Evolutionary conservation across 2,329 filamentous ascomycete genomes (phyloP), one percentile per base, ranked within the genome.

Genomic region (Fusarium phyllophilum): DNA sequence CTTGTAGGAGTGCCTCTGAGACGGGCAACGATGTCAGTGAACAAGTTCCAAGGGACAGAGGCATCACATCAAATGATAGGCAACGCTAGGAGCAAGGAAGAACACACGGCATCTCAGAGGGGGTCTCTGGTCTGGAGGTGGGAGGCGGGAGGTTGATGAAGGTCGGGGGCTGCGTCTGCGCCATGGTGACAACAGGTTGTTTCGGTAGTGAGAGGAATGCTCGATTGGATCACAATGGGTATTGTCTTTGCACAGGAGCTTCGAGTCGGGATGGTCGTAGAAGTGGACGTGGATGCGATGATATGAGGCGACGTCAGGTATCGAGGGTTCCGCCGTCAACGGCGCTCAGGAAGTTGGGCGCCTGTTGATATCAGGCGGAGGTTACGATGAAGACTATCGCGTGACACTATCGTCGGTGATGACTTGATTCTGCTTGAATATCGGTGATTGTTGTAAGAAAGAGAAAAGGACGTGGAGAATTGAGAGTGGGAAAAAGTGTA

Each of bases 1-100:
- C 94, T 97, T 75, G 96, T 98, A 7, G 96, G 96, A 6, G 96
- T 98, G 79, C 96, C 95, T 74, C 94, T 97, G 73, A 62, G 75
- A 57, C 66, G 62, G 58, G 51, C 31, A 51, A 65, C 31, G 63
- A 68, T 52, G 68, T 66, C 63, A 71, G 64, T 60, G 58, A 34
- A 66, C 20, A 55, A 22, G 14, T 31, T 63, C 56, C 46, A 62
- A 45, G 31, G 6, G 39, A 55, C 34, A 57, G 44, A 34, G 57
- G 36, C 31, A 65, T 67, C 48, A 38, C 26, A 48, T 62, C 38
- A 33, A 61, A 66, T 51, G 34, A 44, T n/a, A 46, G 41, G 38
- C 44, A 34, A 61, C 33, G 22, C 54, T 38, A 52, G 42, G 34
- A 74, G 46, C 57, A 51, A 56, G 72, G 70, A 75, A 57, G 56